These are phyloP conservation scores for Ceratocystis cacaofunesta DNA, from an alignment of 2,329 filamentous ascomycete genomes.

Conservation along the genomic window DNA sequence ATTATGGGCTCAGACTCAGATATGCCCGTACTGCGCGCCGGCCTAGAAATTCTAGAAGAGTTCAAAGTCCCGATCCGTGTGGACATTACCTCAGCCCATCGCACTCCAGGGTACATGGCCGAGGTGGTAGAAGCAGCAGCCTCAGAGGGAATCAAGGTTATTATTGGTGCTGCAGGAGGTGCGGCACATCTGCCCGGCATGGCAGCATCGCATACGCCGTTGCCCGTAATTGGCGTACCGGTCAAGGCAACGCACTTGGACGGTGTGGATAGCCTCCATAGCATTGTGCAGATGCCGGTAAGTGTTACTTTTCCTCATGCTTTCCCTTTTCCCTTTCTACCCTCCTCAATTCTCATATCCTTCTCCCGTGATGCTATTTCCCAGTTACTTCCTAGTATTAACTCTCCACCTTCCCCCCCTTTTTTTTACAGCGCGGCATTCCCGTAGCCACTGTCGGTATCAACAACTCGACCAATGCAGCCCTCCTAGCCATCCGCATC, in stretches of 20 bases:
- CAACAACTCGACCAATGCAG: conserved; percentile 67
- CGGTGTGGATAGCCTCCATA: conserved; percentile 54
- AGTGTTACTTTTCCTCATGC: conserved; percentile 20
- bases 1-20: conserved; percentile 79
- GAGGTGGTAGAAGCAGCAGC: conserved; percentile 49
- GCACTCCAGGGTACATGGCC: conserved; percentile 57
- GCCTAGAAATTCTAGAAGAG: conserved; percentile 49
- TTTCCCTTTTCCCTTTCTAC: conserved; percentile 23
- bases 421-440: conserved; percentile 34
- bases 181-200: conserved; percentile 64
- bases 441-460: conserved; percentile 65
- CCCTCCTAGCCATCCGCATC: conserved; percentile 54
- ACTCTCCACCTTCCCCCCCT: background rate
- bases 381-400: conserved; percentile 18
- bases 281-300: conserved; percentile 66
- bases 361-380: conserved; percentile 21
- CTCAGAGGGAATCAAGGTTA: conserved; percentile 51
- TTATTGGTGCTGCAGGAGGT: conserved; percentile 63
- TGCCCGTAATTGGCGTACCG: conserved; percentile 65
- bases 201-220: conserved; percentile 52
- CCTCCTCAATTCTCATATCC: conserved; percentile 28
- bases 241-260: conserved; percentile 61
- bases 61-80: conserved; percentile 59
- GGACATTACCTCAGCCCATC: conserved; percentile 66
- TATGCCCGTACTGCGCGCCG: conserved; percentile 50